Base-by-base conservation (phyloP, 2,329 filamentous ascomycete species). In the Botrytis fragariae region DNA sequence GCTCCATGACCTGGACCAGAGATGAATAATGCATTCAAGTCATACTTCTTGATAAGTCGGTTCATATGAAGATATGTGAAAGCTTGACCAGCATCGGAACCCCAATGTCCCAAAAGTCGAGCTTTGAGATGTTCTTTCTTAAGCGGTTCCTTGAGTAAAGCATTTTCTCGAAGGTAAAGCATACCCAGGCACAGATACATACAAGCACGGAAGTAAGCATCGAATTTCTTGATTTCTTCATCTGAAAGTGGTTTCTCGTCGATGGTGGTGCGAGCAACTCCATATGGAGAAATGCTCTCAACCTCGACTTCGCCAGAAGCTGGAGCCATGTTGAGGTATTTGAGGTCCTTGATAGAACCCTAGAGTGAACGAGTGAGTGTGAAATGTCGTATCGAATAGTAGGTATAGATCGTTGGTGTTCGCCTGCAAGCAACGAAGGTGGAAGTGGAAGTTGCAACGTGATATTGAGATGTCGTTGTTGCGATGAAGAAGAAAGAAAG, bases 11-110 rank as follows among this genome's bases (percentile, higher is more conserved):
- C 92, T 0, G 92, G 92, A 9, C 92, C 92, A 2, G 91, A 93
- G 73, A 95, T 85, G 81, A 93, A 94, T 77, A 93, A 86, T 44
- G 88, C 86, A 79, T 95, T 87, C 68, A 94, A 83, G 76, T 93
- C 88, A 79, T 93, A 92, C 82, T 94, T 94, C 82, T 92, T 93
- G 85, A 94, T 93, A 74, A 94, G 84, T 48, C 92, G 90, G 82
- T 94, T 94, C 86, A 93, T 92, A 83, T 94, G 92, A 84, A 94
- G 92, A 82, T 90, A 94, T 48, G 91, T 92, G 82, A 95, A 94
- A 74, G 91, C 90, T 82, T 94, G 92, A 22, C 92, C 92, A n/a
- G 92, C 90, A 68, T 92, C 92, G 4, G 91, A 93, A 71, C 92
- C 92, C 86, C 93, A 95, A 80, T 95, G 92, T 57, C 92, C 92